Evolutionary conservation across 2,329 filamentous ascomycete species (phyloP).

Genomic region (Neofusicoccum ribis): DNA sequence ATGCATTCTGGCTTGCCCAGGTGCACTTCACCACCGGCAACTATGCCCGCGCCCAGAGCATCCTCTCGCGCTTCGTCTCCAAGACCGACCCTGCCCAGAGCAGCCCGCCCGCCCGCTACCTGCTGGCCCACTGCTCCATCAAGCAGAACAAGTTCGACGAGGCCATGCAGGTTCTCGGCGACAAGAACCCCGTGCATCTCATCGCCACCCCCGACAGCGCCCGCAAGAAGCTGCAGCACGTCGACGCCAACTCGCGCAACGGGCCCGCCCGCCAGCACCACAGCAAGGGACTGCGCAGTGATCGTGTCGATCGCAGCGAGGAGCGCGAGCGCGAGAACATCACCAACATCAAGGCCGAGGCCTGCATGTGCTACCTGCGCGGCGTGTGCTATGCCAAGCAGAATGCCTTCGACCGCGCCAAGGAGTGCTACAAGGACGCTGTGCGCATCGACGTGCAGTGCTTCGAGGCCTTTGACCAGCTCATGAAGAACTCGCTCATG

Average conservation of each 20-base stretch:
- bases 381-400: slow-evolving; percentile 95
- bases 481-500: slow-evolving; percentile 95
- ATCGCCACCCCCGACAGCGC: slow-evolving; percentile 67
- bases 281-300: slow-evolving; percentile 49
- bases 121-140: slow-evolving; percentile 90
- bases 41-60: slow-evolving; percentile 85
- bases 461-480: slow-evolving; percentile 95
- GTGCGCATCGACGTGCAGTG: slow-evolving; percentile 97
- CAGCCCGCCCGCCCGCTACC: slow-evolving; percentile 85
- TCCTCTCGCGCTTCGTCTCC: slow-evolving; percentile 68
- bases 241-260: slow-evolving; percentile 54
- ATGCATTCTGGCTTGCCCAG: slow-evolving; percentile 97
- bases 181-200: slow-evolving; percentile 90
- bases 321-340: slow-evolving; percentile 68
- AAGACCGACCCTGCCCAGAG: slow-evolving; percentile 79
- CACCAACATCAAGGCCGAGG: slow-evolving; percentile 81
- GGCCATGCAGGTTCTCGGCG: slow-evolving; percentile 80
- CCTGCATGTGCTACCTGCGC: slow-evolving; percentile 93
- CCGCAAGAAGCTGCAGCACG: slow-evolving; percentile 70
- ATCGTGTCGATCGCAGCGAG: slow-evolving; percentile 59
- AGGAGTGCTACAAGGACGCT: slow-evolving; percentile 97
- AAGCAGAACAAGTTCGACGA: slow-evolving; percentile 90
- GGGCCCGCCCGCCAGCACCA: slow-evolving; percentile 25
- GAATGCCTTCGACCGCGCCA: slow-evolving; percentile 94
- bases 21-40: slow-evolving; percentile 95